Evolutionary conservation across 2,329 filamentous ascomycete species (phyloP), one percentile per base, ranked within the genome.

Genomic region (Aspergillus flavus): DNA sequence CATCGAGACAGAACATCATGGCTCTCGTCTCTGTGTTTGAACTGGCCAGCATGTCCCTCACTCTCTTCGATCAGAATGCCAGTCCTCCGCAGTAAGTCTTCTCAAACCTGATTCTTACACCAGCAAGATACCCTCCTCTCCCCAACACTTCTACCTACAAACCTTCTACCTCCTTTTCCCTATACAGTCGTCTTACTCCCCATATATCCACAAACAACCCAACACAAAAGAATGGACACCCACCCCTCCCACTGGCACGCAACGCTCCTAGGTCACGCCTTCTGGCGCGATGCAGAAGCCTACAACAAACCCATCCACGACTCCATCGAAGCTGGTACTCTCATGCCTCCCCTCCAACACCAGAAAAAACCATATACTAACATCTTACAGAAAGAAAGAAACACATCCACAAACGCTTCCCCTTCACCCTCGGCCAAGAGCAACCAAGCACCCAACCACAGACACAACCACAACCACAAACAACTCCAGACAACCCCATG

Each of bases 271-370:
- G 74, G 73, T 19, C 56, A 61, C 26, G 68, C 64, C 2, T 75
- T 76, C 63, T 76, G 73, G 73, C 70, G 64, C 62, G 70, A 73
- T 43, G 68, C 69, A 26, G 70, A 72, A 16, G 43, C 59, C 4
- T 66, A 62, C 48, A 70, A 68, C 46, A 56, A 66, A 43, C 34
- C 61, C 28, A 61, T 63, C 34, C 56, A 69, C 34, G 63, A 68
- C 48, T 50, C 56, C 21, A 66, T 71, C 21, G 67, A 71, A 45
- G 62, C 61, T 11, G 59, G 67, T 64, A 67, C 65, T 53, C 34
- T 39, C 11, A 21, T 32, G 6, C 21, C 10, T 12, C 16, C 9
- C 52, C 23, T 46, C 0, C 16, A 5, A 12, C n/a, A 43, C 12
- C n/a, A 57, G 12, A 34, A 12, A 14, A n/a, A 56, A 54, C 34